A percentile compares a stretch with the other conserved stretches of the same genome.
phyloP scores from a whole-genome alignment of 148 eudicot species.

The Agrostemma githago region DNA sequence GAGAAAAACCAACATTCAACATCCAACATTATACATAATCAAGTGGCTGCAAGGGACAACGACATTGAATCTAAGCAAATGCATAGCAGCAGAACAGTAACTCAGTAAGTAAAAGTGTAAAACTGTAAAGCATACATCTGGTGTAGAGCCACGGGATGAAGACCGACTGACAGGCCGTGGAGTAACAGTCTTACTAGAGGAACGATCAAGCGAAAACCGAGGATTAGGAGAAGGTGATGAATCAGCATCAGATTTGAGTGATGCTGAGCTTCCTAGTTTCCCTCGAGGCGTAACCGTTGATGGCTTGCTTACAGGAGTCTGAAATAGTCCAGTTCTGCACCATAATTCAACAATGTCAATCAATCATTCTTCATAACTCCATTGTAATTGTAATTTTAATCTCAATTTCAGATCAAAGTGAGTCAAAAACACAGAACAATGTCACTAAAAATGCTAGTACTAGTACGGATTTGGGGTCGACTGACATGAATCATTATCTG shows the following conservation, averaged over 20 bases:
- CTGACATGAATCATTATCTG: background rate
- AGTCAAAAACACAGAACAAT: background rate
- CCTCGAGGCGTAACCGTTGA: constrained; percentile 56
- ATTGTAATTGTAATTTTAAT: background rate
- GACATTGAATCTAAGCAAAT: background rate
- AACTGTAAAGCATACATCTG: constrained; percentile 49
- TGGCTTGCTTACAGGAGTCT: constrained; percentile 49
- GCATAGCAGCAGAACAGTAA: background rate
- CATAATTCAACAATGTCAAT: constrained; percentile 26
- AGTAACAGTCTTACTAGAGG: constrained; percentile 49
- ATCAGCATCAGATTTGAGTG: constrained; percentile 61
- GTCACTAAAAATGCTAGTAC: constrained; percentile 12
- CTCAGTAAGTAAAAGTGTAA: no score
- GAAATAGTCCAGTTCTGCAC: constrained; percentile 63
- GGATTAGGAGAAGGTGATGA: constrained; percentile 61
- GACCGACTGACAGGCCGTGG: constrained; percentile 52
- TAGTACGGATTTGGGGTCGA: background rate
- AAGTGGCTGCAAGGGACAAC: background rate
- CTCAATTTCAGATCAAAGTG: background rate
- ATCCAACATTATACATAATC: background rate
- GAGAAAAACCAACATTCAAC: background rate
- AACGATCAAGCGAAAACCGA: constrained; percentile 31
- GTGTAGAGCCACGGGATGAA: constrained; percentile 46
- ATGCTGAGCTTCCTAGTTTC: constrained; percentile 41
- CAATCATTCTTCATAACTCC: background rate